These are phyloP conservation scores for Eustoma russellianum DNA, from an alignment of 257 asterid genomes.

Conservation along the genomic window DNA sequence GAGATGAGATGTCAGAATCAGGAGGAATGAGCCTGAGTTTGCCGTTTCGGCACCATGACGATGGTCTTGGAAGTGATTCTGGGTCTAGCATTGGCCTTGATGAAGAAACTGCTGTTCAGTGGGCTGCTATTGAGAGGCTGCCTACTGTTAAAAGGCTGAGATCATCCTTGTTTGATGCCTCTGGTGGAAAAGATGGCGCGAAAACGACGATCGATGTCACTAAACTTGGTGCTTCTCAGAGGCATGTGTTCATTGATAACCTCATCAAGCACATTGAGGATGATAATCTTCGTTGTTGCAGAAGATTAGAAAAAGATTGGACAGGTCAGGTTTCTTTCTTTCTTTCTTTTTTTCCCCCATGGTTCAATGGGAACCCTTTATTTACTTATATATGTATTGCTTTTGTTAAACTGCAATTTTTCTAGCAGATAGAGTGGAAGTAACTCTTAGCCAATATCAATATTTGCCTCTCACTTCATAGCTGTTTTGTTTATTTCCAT, in stretches of 20 bases:
- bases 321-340: constrained; percentile 20
- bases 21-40: constrained; percentile 7
- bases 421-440: no score
- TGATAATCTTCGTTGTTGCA: constrained; percentile 30
- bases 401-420: no score
- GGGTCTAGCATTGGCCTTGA: not conserved
- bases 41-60: not conserved
- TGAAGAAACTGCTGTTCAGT: constrained; percentile 24
- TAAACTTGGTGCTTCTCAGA: constrained; percentile 25
- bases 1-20: constrained; percentile 14
- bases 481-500: no score
- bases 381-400: no score
- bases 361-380: no score
- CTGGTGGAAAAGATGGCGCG: constrained; percentile 6
- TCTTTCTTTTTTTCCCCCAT: no score
- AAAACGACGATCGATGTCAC: constrained; percentile 28
- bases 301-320: constrained; percentile 25
- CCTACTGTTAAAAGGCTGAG: constrained; percentile 28
- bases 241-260: constrained; percentile 26
- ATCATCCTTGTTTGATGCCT: constrained; percentile 19
- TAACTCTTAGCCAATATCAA: no score
- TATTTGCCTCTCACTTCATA: no score
- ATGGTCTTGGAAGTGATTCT: not conserved
- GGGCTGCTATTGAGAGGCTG: constrained; percentile 44
- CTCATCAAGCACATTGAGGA: constrained; percentile 24